A percentile compares a stretch with the other conserved stretches of the same genome.
phyloP scores from a whole-genome alignment of 495 filamentous ascomycete genomes.

The Parathielavia hyrcaniae region DNA sequence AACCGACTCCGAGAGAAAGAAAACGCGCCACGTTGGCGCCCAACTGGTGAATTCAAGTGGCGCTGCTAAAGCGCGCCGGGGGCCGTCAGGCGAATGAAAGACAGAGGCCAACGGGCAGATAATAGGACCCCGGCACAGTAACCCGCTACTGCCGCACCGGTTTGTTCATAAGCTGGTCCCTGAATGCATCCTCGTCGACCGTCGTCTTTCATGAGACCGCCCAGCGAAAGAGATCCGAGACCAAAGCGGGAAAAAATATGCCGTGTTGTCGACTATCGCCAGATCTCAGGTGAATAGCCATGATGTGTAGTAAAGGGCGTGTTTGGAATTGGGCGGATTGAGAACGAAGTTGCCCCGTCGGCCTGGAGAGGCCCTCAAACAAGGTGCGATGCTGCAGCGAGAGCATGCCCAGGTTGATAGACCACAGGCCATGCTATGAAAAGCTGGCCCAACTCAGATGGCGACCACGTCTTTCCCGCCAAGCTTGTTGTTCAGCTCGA shows the following conservation, averaged over 20 bases:
- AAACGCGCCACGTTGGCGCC: not conserved
- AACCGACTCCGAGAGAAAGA: conserved; percentile 9
- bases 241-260: conserved; percentile 15
- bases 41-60: not conserved
- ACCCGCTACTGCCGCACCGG: not conserved
- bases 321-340: not conserved
- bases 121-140: not conserved
- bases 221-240: conserved; percentile 8
- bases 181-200: not conserved
- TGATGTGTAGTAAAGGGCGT: not conserved
- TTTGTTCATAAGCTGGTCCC: not conserved
- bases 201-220: conserved; percentile 3
- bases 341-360: conserved; percentile 1
- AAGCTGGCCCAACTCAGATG: conserved; percentile 4
- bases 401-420: not conserved
- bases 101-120: not conserved
- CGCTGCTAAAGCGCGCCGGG: too few relatives aligned
- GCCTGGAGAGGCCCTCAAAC: conserved; percentile 1
- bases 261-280: not conserved
- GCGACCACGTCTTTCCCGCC: conserved; percentile 2
- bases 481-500: conserved; percentile 16
- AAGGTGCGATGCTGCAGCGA: not conserved
- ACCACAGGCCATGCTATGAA: not conserved
- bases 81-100: not conserved
- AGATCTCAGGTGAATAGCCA: conserved; percentile 8